A percentile compares a stretch with the other conserved stretches of the same genome.
These are phyloP conservation scores for Gracilaria domingensis DNA, from an alignment of 23 red algal genomes.

Conservation along the genomic window DNA sequence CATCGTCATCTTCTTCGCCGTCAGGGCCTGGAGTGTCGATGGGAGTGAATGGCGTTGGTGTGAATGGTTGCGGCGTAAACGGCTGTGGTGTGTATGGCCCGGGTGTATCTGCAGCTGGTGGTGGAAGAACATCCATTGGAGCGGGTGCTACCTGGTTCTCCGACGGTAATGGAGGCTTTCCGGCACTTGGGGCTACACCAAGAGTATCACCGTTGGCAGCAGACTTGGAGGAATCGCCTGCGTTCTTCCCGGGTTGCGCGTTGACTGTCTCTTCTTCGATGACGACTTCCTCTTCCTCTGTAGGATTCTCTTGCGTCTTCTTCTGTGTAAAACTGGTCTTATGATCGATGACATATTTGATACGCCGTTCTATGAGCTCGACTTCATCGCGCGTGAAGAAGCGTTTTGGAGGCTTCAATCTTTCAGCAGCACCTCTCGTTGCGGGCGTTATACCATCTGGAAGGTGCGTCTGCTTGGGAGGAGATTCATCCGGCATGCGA, in stretches of 20 bases:
- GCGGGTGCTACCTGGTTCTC: neutral
- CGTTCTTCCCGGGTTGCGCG: constrained; percentile 14
- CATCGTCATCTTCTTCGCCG: constrained; percentile 57
- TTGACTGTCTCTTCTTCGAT: constrained; percentile 53
- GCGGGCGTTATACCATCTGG: constrained; percentile 89
- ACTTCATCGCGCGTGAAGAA: constrained; percentile 80
- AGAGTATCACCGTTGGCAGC: neutral
- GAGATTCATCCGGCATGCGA: constrained; percentile 60
- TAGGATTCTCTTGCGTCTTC: constrained; percentile 31
- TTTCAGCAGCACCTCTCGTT: constrained; percentile 62
- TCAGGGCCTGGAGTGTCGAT: constrained; percentile 49
- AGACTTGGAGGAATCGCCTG: constrained; percentile 23
- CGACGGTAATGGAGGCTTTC: constrained; percentile 22
- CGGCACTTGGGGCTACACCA: neutral
- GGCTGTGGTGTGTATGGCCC: constrained; percentile 30
- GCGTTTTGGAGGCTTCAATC: constrained; percentile 63
- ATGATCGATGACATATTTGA: constrained; percentile 94
- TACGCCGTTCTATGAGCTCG: constrained; percentile 72
- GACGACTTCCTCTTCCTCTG: constrained; percentile 61
- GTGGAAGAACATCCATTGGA: constrained; percentile 13
- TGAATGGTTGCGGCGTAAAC: constrained; percentile 37
- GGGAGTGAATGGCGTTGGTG: constrained; percentile 47
- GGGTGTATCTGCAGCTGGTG: constrained; percentile 15
- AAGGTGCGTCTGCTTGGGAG: constrained; percentile 33
- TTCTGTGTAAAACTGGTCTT: constrained; percentile 80